Percentiles rank a stretch among this genome's conserved stretches.
Conservation (phyloP, 2,329 filamentous ascomycete genomes). For the Colletotrichum sp. region DNA sequence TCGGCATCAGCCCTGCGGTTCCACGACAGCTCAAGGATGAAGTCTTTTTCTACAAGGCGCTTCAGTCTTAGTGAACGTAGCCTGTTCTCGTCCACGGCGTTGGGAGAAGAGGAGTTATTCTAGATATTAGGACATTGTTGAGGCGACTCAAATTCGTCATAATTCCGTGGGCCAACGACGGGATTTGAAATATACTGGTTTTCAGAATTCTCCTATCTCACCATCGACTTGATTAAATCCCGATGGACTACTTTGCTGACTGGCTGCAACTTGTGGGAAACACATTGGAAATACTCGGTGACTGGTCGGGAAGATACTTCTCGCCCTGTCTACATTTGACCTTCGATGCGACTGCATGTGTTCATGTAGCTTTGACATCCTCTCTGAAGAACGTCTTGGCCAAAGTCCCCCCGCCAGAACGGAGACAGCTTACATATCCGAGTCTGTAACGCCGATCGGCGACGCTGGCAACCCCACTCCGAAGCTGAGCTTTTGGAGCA, state of each 20-base stretch:
- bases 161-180: neutral
- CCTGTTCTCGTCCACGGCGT: neutral
- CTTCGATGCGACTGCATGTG: neutral
- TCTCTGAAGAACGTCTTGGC: neutral
- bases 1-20: constrained; percentile 50
- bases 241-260: neutral
- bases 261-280: neutral
- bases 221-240: neutral
- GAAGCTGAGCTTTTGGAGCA: neutral
- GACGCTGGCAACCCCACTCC: neutral
- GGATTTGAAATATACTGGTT: neutral
- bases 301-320: neutral
- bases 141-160: constrained; percentile 1
- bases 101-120: neutral
- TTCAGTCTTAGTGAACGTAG: constrained; percentile 28
- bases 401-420: neutral
- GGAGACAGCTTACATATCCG: neutral
- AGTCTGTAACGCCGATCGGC: neutral
- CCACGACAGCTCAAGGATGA: constrained; percentile 52
- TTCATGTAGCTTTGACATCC: neutral
- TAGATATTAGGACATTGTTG: neutral
- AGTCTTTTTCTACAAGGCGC: constrained; percentile 65
- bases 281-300: neutral
- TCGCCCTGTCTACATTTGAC: neutral
- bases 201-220: neutral